Evolutionary conservation across 2,329 filamentous ascomycete genomes (phyloP), one percentile per base, ranked within the genome.

Genomic region (Neobulgaria alba): DNA sequence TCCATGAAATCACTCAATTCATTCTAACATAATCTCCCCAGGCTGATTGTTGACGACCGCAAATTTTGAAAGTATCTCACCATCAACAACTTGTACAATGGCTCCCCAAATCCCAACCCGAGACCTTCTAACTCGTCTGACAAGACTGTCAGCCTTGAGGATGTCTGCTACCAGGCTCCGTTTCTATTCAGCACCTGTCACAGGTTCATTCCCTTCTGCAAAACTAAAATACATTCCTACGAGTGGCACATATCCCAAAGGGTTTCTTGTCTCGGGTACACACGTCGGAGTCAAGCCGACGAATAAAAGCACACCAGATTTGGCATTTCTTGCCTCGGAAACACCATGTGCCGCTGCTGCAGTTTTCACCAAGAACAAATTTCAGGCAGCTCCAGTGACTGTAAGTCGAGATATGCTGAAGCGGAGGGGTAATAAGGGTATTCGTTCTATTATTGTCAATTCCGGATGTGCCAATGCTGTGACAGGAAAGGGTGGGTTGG

Each of bases 331-430:
- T 49, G 80, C 82, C 14, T 96, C 92, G 5, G 86, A 95, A 56
- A 73, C 72, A 38, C 87, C 89, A 40, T 95, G 88, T 63, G 75
- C 85, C 5, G 89, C 83, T 8, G 87, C 89, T 0, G 92, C 88
- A 5, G 89, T 96, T 33, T 95, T 96, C 67, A 98, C 92, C 40
- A 93, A 88, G 64, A 98, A 98, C 69, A 89, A 90, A 63, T 98
- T 98, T 67, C 89, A 95, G 65, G 92, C 92, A 14, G 92, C 92
- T 9, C 92, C 92, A 4, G 90, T 98, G 33, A 87, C 85, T 20
- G 84, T 94, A 46, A 90, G 84, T 62, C 73, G 79, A 49, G 72
- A 82, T 42, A 76, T 89, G 45, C 67, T 95, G 26, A 71, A 78
- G 59, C 70, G 69, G 50, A 76, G 77, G 52, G 67, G 71, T 35